Base-by-base conservation (phyloP, 1,284 basidiomycete genomes). In the Ceratobasidium sp. region DNA sequence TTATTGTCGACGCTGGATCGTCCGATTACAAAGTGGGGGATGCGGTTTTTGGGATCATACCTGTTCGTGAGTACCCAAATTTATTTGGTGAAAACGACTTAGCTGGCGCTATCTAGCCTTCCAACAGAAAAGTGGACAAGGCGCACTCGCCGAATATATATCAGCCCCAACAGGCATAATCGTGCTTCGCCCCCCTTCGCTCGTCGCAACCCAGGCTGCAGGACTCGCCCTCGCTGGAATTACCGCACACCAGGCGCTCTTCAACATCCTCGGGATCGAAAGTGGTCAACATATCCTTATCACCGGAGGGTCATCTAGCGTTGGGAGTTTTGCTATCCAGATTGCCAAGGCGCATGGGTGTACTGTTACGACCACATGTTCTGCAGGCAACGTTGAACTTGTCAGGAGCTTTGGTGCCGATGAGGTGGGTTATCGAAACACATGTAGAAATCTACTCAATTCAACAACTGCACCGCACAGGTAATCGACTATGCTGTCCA, bases 281-380 rank as follows among this genome's bases (percentile, higher is more conserved):
- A 77, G 82, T 1, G 84, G 85, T 0, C 86, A 87, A 76, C 83
- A 82, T 0, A 82, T 92, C 4, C 86, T 92, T 76, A 83, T 92
- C 76, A 88, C 90, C 58, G 91, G 91, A 0, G 91, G 89, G 0
- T 88, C 86, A 22, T 86, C 88, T 0, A 82, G 86, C 1, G 89
- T 91, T 0, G 92, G 91, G 0, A 83, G 84, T 31, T 85, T 85
- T 74, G 90, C 87, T 0, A 87, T 91, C 51, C 90, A 92, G 78
- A 82, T 92, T 34, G 89, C 89, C 1, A 90, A 89, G 76, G 83
- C 85, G 0, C 83, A 84, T 74, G 88, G 88, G 0, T 84, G 86
- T 51, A 85, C 80, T 11, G 89, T 92, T 0, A 83, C 87, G 9
- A 85, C 85, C 0, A 86, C 85, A 1, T 89, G 88, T 14, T 90